Evolutionary conservation across 129 eudicot genomes (phyloP).

Genomic region (Escallonia rubra): DNA sequence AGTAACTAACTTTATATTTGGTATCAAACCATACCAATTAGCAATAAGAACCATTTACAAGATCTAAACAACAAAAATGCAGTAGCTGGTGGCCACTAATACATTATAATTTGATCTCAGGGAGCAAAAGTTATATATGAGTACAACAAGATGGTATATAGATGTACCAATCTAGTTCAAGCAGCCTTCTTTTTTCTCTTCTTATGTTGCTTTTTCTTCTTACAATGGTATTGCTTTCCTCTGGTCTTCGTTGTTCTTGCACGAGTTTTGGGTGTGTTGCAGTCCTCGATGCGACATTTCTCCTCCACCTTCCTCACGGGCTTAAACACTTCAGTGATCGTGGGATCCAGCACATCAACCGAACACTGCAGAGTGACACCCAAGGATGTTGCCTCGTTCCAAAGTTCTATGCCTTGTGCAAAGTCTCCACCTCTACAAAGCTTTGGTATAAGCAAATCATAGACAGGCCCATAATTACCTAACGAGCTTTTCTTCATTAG

Average conservation of each 20-base stretch:
- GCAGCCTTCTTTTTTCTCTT: slow-evolving; percentile 17
- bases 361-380: slow-evolving; percentile 37
- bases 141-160: not conserved
- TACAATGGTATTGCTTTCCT: slow-evolving; percentile 18
- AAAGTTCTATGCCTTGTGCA: slow-evolving; percentile 57
- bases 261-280: slow-evolving; percentile 8
- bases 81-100: too few relatives aligned
- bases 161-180: slow-evolving; percentile 11
- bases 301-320: slow-evolving; percentile 34
- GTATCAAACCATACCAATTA: too few relatives aligned
- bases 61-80: too few relatives aligned
- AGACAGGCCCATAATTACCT: slow-evolving; percentile 56
- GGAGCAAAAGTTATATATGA: too few relatives aligned
- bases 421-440: slow-evolving; percentile 52
- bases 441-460: slow-evolving; percentile 56
- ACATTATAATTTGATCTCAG: too few relatives aligned
- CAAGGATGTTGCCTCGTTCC: slow-evolving; percentile 51
- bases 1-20: too few relatives aligned
- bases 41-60: too few relatives aligned
- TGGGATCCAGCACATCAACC: slow-evolving; percentile 44
- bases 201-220: slow-evolving; percentile 11
- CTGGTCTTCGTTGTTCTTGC: slow-evolving; percentile 10
- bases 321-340: slow-evolving; percentile 45
- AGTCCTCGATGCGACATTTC: slow-evolving; percentile 15
- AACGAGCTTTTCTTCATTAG: slow-evolving; percentile 42